Evolutionary conservation across 352 stramenopile genomes (phyloP).

Genomic region (Phytophthora cryptogea): DNA sequence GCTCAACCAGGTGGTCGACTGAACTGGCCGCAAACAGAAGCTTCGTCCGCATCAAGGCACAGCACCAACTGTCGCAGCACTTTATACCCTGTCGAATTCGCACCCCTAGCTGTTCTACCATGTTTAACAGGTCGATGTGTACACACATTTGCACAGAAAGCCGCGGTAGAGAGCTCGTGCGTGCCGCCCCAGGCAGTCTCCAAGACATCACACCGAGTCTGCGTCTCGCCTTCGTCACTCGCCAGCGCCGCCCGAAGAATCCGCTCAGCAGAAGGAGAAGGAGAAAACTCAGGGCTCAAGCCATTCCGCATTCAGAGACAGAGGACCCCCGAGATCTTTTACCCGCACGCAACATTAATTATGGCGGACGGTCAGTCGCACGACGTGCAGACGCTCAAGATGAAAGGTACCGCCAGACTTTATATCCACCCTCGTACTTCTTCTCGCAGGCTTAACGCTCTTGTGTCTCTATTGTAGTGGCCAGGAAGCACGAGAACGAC

Average conservation of each 20-base stretch:
- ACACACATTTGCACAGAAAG: background rate
- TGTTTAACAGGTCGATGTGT: background rate
- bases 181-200: background rate
- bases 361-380: constrained; percentile 40
- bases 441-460: constrained; percentile 16
- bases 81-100: background rate
- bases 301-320: background rate
- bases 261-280: background rate
- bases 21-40: no score
- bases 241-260: no score
- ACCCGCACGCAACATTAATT: background rate
- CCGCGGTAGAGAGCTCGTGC: constrained; percentile 3
- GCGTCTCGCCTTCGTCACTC: no score
- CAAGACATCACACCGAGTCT: background rate
- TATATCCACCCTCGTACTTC: background rate
- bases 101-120: background rate
- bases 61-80: background rate
- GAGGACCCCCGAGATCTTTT: background rate
- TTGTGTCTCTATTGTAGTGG: constrained; percentile 32
- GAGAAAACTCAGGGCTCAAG: background rate
- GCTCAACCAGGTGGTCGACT: background rate
- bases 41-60: no score
- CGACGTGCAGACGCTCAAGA: constrained; percentile 61
- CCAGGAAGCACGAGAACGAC: constrained; percentile 72
- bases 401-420: constrained; percentile 36